Conservation (phyloP, 2,329 filamentous ascomycete genomes). For the Paraphaeosphaeria minitans region DNA sequence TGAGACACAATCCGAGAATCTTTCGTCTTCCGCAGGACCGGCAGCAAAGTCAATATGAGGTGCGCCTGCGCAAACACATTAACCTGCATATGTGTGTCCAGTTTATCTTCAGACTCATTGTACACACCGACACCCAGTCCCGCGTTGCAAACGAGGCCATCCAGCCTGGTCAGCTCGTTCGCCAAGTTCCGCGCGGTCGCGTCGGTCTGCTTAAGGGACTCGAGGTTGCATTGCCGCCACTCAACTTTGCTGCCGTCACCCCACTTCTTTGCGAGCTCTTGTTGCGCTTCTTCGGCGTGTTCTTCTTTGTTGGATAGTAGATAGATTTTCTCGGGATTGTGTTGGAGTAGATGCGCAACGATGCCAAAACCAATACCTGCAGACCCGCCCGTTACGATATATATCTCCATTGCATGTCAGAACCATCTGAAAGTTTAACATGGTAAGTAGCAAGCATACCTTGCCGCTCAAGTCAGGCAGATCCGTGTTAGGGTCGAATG, state of each 20-base stretch:
- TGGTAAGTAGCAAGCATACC: slow-evolving; percentile 20
- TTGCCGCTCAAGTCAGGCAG: slow-evolving; percentile 50
- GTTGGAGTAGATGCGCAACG: slow-evolving; percentile 58
- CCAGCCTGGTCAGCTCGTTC: slow-evolving; percentile 50
- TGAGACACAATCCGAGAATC: slow-evolving; percentile 56
- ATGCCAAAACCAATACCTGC: slow-evolving; percentile 60
- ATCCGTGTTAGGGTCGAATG: slow-evolving; percentile 48
- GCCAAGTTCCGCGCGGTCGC: slow-evolving; percentile 52
- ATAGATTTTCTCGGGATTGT: slow-evolving; percentile 54
- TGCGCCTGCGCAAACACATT: slow-evolving; percentile 59
- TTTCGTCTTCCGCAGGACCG: slow-evolving; percentile 51
- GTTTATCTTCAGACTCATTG: slow-evolving; percentile 55
- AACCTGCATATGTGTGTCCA: slow-evolving; percentile 58
- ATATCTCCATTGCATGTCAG: slow-evolving; percentile 39
- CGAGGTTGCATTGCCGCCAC: slow-evolving; percentile 54
- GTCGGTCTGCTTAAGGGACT: slow-evolving; percentile 53
- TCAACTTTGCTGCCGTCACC: slow-evolving; percentile 54
- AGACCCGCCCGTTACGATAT: slow-evolving; percentile 56
- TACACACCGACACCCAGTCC: slow-evolving; percentile 58
- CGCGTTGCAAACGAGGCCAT: slow-evolving; percentile 57
- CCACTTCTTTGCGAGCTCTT: slow-evolving; percentile 47
- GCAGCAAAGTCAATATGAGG: slow-evolving; percentile 54
- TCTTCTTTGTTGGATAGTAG: slow-evolving; percentile 57
- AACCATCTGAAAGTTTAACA: not conserved
- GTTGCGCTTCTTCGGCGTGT: slow-evolving; percentile 53